Base-by-base conservation (phyloP, 345 rosid species). In the Cochlearia excelsa region DNA sequence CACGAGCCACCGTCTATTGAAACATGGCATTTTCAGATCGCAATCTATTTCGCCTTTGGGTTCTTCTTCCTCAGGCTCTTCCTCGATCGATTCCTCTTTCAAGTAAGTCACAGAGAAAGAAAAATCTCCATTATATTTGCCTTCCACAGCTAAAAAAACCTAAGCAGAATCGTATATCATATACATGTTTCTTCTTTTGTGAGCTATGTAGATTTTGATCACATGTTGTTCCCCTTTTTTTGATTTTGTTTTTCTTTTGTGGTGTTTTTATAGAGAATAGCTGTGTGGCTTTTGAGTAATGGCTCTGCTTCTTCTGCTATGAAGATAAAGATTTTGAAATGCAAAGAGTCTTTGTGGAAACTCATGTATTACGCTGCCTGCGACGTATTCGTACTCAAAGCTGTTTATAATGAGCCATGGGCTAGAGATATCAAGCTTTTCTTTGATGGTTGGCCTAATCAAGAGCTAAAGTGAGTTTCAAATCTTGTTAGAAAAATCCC, bases 271-370 rank as follows among this genome's bases (percentile, higher is more conserved):
- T 26, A 93, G 97, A 81, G 86, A 69, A 54, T 93, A 56, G 84
- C 87, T 38, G 57, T 76, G 42, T 75, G 88, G 90, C 80, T 89
- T 58, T 61, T 78, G 76, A 46, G 41, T 10, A 66, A 56, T 2
- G 80, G 78, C 52, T 70, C 73, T 53, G 58, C 52, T 41, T 77
- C 81, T 53, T 72, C 76, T 29, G 74, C 77, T 30, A 77, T 74
- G 37, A 51, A 31, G 0, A 84, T 80, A 0, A 85, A 85, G 53
- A 67, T 87, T 59, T 73, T 59, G 8, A 94, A 94, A 74, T 81
- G 89, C 74, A 79, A 86, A 5, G 99, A 90, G 50, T 94, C 99
- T 9, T 49, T 94, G 82, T 94, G 99, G 97, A 94, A 87, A 65
- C 60, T 94, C 26, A 61, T 80, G 57, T 90, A 84, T 71, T 94